A percentile compares a stretch with the other conserved stretches of the same genome.
These are phyloP conservation scores for Dipteronia sinensis DNA, from an alignment of 345 rosid genomes.

Conservation along the genomic window DNA sequence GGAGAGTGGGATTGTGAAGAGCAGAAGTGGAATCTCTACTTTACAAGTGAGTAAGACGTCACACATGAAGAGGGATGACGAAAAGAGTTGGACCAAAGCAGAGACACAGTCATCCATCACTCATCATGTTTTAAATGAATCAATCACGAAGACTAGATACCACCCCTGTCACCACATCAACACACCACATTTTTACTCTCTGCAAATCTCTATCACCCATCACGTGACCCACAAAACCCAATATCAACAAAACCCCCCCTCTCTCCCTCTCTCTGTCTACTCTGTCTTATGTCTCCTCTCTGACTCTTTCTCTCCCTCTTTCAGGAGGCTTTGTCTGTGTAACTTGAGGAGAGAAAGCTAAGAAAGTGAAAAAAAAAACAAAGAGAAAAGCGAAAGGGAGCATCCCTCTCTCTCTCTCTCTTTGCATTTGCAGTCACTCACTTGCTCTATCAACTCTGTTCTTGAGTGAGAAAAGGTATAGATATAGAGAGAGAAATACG, in stretches of 20 bases:
- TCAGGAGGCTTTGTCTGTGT: neutral
- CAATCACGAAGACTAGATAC: too few relatives aligned
- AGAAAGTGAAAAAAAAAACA: constrained; percentile 22
- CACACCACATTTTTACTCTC: constrained; percentile 8
- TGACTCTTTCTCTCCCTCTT: neutral
- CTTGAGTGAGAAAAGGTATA: constrained; percentile 20
- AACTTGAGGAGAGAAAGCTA: neutral
- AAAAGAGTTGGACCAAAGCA: constrained; percentile 24
- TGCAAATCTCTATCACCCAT: constrained; percentile 27
- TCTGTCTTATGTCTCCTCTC: constrained; percentile 9
- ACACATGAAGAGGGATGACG: constrained; percentile 7
- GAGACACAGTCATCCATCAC: constrained; percentile 5
- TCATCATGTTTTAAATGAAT: too few relatives aligned
- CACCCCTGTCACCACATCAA: too few relatives aligned
- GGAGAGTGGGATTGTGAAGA: neutral
- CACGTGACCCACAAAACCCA: constrained; percentile 57
- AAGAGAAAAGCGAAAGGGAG: constrained; percentile 29
- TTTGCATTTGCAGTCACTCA: constrained; percentile 29
- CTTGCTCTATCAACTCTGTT: constrained; percentile 14
- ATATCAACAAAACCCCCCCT: neutral
- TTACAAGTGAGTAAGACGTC: neutral
- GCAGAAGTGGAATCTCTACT: neutral
- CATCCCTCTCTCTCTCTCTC: constrained; percentile 20
- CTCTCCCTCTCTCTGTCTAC: neutral
- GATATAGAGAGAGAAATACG: constrained; percentile 26